Evolutionary conservation across 2,329 filamentous ascomycete species (phyloP), one percentile per base, ranked within the genome.

Genomic region (Trichoderma gracile): DNA sequence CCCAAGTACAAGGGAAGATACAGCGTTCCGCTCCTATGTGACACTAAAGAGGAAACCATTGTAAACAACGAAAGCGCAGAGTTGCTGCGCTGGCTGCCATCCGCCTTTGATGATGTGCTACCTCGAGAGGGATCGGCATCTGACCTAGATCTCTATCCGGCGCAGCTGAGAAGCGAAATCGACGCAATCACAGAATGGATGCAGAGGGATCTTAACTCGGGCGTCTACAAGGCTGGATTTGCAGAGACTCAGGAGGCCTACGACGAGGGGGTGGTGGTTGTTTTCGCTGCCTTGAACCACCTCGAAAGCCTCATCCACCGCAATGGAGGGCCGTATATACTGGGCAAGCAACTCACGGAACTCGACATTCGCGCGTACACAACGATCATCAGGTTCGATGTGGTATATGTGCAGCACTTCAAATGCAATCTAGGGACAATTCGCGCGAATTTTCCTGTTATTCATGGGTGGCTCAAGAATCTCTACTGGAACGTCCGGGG

Each of bases 31-130:
- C 86, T 87, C 0, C 80, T 93, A 15, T 91, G 86, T 79, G 89
- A 91, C 69, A 89, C 85, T 73, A 84, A 88, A 73, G 79, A 80
- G 54, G 83, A 86, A 55, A 85, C 81, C 46, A 91, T 94, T 69
- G 91, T 94, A 60, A 92, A 85, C 80, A 95, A 95, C 69, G 91
- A 94, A 80, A 90, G 88, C 67, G 85, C 85, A 64, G 91, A 95
- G 76, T 92, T 95, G 71, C 92, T 94, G 70, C 86, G 91, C 70
- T 93, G 94, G 89, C 80, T 95, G 66, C 92, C 92, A 76, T 81
- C 82, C n/a, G 89, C 86, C 59, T 93, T 93, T 71, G 88, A 92
- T 69, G 77, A 80, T 55, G 71, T 88, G 15, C 71, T 87, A 1
- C 79, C 80, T 1, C 76, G 79, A 15, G 54, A 69, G 10, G 55